Evolutionary conservation across 495 filamentous ascomycete species (phyloP), one percentile per base, ranked within the genome.

Genomic region (Aspergillus kassunensis): DNA sequence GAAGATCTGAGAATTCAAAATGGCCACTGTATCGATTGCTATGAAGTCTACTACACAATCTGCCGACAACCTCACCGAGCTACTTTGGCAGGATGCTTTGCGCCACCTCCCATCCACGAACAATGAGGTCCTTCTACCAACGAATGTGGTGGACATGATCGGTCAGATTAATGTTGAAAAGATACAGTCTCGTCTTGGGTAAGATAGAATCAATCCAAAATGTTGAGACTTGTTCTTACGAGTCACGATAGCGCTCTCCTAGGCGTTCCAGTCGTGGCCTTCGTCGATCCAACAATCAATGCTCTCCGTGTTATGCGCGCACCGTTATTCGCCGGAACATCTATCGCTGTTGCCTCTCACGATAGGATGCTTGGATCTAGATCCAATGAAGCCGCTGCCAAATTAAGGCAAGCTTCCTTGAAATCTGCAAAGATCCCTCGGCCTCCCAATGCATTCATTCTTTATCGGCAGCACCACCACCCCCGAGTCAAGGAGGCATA

Each of bases 371-470:
- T 48, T 20, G 34, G 24, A 2, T 43, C 33, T 0, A 42, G 39
- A 18, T 13, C 48, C 7, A 4, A 16, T 20, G 44, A 44, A 35
- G n/a, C 36, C 5, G 6, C 40, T 44, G 18, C 5, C 11, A 60
- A 52, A 31, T 12, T 40, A 34, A 45, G 50, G 20, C 39, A 34
- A 12, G 36, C 50, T 5, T 30, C 51, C 21, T 11, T 36, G 16
- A 66, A 62, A 33, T 10, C 51, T 16, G 30, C 41, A 16, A 70
- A 73, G 49, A 52, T 75, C 29, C 73, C 73, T 44, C 67, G 68
- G 6, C 74, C 75, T 15, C 62, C 63, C 7, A 79, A 79, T 57
- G 64, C 64, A 2, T 77, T 69, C 43, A 77, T 77, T 44, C 54
- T 77, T 30, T 79, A 73, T 44, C 70, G 76, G 12, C 63, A 74